These are phyloP conservation scores for Thelephora ganbajun DNA, from an alignment of 768 basidiomycete species.

Conservation along the genomic window DNA sequence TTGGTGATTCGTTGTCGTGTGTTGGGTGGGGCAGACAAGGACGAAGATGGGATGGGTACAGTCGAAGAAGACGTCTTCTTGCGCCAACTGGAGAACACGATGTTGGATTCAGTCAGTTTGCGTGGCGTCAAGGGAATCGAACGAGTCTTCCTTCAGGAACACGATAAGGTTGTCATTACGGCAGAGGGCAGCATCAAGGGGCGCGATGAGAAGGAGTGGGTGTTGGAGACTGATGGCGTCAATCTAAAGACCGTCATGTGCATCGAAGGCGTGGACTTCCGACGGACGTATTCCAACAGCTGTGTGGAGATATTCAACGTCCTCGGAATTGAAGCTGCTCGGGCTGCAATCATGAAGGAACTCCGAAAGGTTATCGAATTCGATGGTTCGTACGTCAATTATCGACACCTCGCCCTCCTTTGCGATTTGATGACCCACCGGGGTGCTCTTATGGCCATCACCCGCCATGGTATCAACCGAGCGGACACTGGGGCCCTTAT, in stretches of 20 bases:
- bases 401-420: conserved; percentile 89
- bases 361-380: conserved; percentile 94
- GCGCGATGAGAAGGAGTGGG: conserved; percentile 76
- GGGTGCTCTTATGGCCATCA: conserved; percentile 92
- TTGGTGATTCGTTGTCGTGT: conserved; percentile 95
- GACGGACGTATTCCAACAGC: conserved; percentile 91
- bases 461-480: conserved; percentile 97
- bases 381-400: conserved; percentile 99
- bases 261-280: conserved; percentile 89
- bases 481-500: conserved; percentile 98
- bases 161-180: conserved; percentile 59
- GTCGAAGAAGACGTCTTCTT: conserved; percentile 94
- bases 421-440: conserved; percentile 98
- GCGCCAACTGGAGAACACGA: conserved; percentile 89
- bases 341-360: conserved; percentile 89
- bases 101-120: conserved; percentile 89
- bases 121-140: conserved; percentile 87
- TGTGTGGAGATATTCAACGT: conserved; percentile 91
- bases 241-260: conserved; percentile 93
- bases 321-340: conserved; percentile 92
- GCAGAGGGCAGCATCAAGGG: conserved; percentile 49
- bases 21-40: conserved; percentile 69
- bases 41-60: conserved; percentile 60
- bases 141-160: conserved; percentile 86
- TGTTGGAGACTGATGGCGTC: conserved; percentile 92